These are phyloP conservation scores for Colletotrichum chlorophyti DNA, from an alignment of 2,329 filamentous ascomycete genomes.

Conservation along the genomic window DNA sequence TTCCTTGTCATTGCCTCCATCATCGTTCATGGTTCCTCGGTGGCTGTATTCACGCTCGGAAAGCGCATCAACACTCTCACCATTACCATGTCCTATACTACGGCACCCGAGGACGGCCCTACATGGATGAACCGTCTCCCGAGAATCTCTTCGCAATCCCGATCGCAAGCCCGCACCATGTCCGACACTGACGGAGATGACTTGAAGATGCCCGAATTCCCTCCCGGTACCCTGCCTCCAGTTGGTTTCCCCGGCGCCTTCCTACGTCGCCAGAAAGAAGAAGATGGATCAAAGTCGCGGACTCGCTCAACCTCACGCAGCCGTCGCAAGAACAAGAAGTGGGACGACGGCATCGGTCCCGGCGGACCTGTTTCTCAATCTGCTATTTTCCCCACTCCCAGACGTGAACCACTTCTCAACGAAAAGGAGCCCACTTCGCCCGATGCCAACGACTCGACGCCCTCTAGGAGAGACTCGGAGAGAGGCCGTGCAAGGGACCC, in stretches of 20 bases:
- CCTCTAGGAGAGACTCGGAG: slow-evolving; percentile 11
- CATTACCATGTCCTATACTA: slow-evolving; percentile 95
- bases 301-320: slow-evolving; percentile 60
- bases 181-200: slow-evolving; percentile 78
- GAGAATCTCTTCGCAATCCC: slow-evolving; percentile 68
- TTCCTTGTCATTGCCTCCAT: slow-evolving; percentile 96
- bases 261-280: slow-evolving; percentile 82
- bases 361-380: slow-evolving; percentile 91
- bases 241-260: slow-evolving; percentile 78
- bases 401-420: slow-evolving; percentile 39
- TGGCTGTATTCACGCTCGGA: slow-evolving; percentile 95
- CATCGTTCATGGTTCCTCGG: slow-evolving; percentile 94
- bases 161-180: slow-evolving; percentile 85
- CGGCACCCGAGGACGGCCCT: slow-evolving; percentile 84
- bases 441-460: slow-evolving; percentile 27
- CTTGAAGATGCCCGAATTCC: slow-evolving; percentile 63
- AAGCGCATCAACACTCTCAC: slow-evolving; percentile 98
- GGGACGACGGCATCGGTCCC: slow-evolving; percentile 75
- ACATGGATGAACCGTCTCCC: slow-evolving; percentile 96
- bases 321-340: slow-evolving; percentile 70
- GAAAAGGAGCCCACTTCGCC: slow-evolving; percentile 34
- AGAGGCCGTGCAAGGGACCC: slow-evolving; percentile 17
- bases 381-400: slow-evolving; percentile 80
- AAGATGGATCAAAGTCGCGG: slow-evolving; percentile 59
- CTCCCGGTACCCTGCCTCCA: slow-evolving; percentile 75